Percentiles rank a stretch among this genome's conserved stretches.
phyloP scores from a whole-genome alignment of 495 filamentous ascomycete genomes.

The Sphaerosporella brunnea region DNA sequence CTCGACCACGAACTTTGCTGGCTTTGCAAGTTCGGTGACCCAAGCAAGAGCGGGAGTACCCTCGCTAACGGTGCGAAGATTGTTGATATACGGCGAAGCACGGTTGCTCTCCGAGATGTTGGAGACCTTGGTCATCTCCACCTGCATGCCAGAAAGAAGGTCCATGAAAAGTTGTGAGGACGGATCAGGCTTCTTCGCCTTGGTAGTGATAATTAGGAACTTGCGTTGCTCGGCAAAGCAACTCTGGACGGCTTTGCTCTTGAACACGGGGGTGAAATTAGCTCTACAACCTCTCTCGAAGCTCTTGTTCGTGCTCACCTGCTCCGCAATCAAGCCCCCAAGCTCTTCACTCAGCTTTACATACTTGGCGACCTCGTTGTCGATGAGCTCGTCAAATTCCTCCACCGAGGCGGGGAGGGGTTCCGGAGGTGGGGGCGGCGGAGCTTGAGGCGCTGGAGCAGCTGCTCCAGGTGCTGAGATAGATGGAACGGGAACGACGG shows the following conservation, averaged over 20 bases:
- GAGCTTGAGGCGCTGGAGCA: slow-evolving; percentile 23
- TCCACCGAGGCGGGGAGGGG: slow-evolving; percentile 58
- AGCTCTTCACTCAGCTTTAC: slow-evolving; percentile 59
- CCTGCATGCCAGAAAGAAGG: slow-evolving; percentile 66
- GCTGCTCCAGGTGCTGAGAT: slow-evolving; percentile 23
- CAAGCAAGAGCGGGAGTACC: slow-evolving; percentile 72
- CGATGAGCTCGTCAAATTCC: slow-evolving; percentile 70
- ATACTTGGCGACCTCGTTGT: slow-evolving; percentile 55
- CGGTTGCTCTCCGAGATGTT: slow-evolving; percentile 66
- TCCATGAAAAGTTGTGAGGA: slow-evolving; percentile 47
- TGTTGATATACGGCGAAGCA: slow-evolving; percentile 48
- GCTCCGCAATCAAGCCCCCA: slow-evolving; percentile 37
- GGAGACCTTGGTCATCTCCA: slow-evolving; percentile 53
- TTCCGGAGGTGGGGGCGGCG: slow-evolving; percentile 36
- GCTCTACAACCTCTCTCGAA: neutral
- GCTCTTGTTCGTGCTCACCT: neutral
- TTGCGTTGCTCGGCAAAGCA: slow-evolving; percentile 68
- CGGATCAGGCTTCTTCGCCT: slow-evolving; percentile 71
- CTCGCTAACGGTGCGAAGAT: slow-evolving; percentile 72
- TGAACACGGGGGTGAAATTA: neutral
- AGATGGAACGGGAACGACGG: slow-evolving; percentile 27
- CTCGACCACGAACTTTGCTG: slow-evolving; percentile 63
- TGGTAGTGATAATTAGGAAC: slow-evolving; percentile 73
- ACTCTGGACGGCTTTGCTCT: slow-evolving; percentile 25
- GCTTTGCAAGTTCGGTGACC: slow-evolving; percentile 63